Percentiles rank a stretch among this genome's conserved stretches.
phyloP scores from a whole-genome alignment of 1,284 basidiomycete species.

The Ustilago xerochloae region DNA sequence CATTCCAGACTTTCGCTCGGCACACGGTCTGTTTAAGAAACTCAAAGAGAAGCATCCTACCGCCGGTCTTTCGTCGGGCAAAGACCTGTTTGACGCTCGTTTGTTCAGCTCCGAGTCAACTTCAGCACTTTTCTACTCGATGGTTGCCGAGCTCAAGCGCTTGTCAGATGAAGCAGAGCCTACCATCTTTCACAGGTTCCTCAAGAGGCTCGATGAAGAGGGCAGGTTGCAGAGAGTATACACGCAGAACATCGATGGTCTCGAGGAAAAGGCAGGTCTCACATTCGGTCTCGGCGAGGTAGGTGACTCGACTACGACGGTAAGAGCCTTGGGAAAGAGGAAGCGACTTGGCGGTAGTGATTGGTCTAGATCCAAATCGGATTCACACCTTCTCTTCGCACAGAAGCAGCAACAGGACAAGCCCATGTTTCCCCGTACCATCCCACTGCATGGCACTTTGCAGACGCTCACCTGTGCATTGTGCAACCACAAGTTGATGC shows the following conservation, averaged over 20 bases:
- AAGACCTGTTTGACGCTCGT: slow-evolving; percentile 89
- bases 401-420: slow-evolving; percentile 17
- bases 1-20: slow-evolving; percentile 91
- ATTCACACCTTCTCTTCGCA: slow-evolving; percentile 56
- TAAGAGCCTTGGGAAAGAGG: slow-evolving; percentile 52
- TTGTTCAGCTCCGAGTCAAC: slow-evolving; percentile 82
- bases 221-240: slow-evolving; percentile 87
- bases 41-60: slow-evolving; percentile 81
- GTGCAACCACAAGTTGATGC: slow-evolving; percentile 74
- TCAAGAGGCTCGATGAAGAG: slow-evolving; percentile 83
- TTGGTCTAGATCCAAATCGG: slow-evolving; percentile 51
- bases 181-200: slow-evolving; percentile 86
- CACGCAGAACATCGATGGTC: slow-evolving; percentile 94
- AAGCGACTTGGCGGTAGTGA: slow-evolving; percentile 34
- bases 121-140: slow-evolving; percentile 85
- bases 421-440: slow-evolving; percentile 76
- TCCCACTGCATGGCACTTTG: slow-evolving; percentile 89
- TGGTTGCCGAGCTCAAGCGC: slow-evolving; percentile 87
- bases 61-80: slow-evolving; percentile 78
- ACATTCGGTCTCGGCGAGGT: slow-evolving; percentile 69
- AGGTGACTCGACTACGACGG: slow-evolving; percentile 48
- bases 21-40: slow-evolving; percentile 82
- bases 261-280: slow-evolving; percentile 82
- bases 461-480: slow-evolving; percentile 82
- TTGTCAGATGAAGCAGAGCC: slow-evolving; percentile 83